A percentile compares a stretch with the other conserved stretches of the same genome.
Conservation (phyloP, 2,329 filamentous ascomycete species). For the Fusarium neocosmosporiellum region DNA sequence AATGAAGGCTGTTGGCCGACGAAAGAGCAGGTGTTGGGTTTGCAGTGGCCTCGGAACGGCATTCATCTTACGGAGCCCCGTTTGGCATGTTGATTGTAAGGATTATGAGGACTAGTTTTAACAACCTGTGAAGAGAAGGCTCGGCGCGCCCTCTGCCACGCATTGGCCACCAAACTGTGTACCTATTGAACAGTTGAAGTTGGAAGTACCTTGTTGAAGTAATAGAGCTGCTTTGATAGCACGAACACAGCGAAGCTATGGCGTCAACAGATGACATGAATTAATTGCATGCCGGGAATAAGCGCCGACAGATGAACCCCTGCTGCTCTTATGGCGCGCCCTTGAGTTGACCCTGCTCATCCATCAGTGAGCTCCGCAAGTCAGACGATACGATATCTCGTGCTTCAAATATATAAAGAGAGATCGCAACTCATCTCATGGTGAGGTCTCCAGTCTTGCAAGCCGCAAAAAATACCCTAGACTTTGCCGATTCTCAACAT, state of each 20-base stretch:
- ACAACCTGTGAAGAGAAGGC: neutral
- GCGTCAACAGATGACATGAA: neutral
- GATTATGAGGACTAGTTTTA: neutral
- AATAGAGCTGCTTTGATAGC: neutral
- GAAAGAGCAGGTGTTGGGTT: neutral
- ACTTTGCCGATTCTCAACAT: neutral
- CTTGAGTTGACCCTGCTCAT: neutral
- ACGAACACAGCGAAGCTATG: neutral
- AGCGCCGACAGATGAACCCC: neutral
- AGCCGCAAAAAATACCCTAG: neutral
- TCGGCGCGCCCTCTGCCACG: neutral
- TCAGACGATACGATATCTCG: neutral
- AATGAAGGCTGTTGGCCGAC: neutral
- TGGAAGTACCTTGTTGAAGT: neutral
- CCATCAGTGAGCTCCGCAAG: neutral
- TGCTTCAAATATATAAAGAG: neutral
- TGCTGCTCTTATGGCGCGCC: neutral
- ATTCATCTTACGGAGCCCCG: neutral
- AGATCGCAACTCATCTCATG: neutral
- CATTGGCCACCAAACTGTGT: neutral
- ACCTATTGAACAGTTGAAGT: neutral
- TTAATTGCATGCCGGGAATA: neutral
- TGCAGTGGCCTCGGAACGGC: neutral
- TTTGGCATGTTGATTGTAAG: neutral
- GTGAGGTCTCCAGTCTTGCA: neutral